Evolutionary conservation across 495 filamentous ascomycete species (phyloP).

Genomic region (Penicillium pulvis): DNA sequence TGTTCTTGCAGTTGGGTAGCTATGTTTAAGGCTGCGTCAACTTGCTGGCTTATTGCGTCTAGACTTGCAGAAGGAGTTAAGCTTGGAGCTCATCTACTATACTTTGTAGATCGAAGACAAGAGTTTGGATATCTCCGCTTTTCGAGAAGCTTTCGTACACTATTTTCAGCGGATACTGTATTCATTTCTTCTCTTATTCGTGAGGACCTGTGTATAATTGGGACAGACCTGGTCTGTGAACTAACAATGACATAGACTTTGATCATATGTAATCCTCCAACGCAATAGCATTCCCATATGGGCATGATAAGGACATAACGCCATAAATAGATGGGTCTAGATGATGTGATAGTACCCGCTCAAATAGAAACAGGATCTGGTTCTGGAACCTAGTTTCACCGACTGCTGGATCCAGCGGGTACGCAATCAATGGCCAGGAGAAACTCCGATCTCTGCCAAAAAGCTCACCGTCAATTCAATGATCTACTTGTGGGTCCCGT

Average conservation of each 20-base stretch:
- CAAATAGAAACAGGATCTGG: constrained; percentile 9
- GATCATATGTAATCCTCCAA: neutral
- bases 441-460: constrained; percentile 14
- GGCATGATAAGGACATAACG: constrained; percentile 5
- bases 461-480: constrained; percentile 22
- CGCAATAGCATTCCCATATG: neutral
- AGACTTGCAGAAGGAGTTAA: neutral
- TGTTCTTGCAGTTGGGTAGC: neutral
- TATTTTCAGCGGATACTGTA: too few relatives aligned
- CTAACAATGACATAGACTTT: neutral
- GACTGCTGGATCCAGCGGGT: constrained; percentile 19
- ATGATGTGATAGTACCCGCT: constrained; percentile 19
- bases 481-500: constrained; percentile 27
- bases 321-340: constrained; percentile 5
- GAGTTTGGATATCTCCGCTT: neutral
- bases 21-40: neutral
- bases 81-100: constrained; percentile 1
- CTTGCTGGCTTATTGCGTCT: neutral
- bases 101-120: neutral
- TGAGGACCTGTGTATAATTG: too few relatives aligned
- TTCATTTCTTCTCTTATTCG: neutral
- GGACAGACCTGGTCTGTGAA: neutral
- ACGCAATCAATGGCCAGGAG: constrained; percentile 12
- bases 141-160: neutral
- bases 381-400: constrained; percentile 26